These are phyloP conservation scores for Penicillium longicatenatum DNA, from an alignment of 495 filamentous ascomycete genomes.

Conservation along the genomic window DNA sequence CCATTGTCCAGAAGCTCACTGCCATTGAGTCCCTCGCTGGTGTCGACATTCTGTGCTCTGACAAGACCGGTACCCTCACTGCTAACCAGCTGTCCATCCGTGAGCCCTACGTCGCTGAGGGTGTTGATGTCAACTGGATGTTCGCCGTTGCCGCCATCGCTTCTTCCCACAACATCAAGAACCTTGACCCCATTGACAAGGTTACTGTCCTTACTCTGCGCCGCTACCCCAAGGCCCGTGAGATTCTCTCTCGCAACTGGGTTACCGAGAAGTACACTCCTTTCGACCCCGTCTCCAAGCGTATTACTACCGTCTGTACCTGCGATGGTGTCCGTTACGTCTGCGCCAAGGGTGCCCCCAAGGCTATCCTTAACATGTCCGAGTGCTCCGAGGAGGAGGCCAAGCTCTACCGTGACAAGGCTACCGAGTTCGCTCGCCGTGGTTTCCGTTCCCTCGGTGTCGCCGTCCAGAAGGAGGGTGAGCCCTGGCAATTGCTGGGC, in stretches of 20 bases:
- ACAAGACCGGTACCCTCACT: constrained; percentile 79
- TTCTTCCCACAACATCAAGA: constrained; percentile 77
- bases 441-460: constrained; percentile 83
- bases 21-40: constrained; percentile 76
- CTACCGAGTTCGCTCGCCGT: constrained; percentile 72
- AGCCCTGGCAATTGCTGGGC: constrained; percentile 68
- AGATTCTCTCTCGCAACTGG: constrained; percentile 71
- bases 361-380: constrained; percentile 68
- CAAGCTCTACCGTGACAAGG: constrained; percentile 67
- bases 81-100: constrained; percentile 76
- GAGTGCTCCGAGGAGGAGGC: constrained; percentile 66
- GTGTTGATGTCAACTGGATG: constrained; percentile 79
- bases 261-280: constrained; percentile 74
- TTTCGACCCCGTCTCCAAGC: constrained; percentile 79
- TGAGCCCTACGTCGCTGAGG: constrained; percentile 73
- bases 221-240: constrained; percentile 71
- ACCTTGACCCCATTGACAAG: constrained; percentile 76
- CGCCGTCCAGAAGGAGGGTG: constrained; percentile 67
- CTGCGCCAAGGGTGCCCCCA: constrained; percentile 74
- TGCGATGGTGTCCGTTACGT: constrained; percentile 68
- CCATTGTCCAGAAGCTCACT: constrained; percentile 75
- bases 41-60: constrained; percentile 76
- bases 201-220: constrained; percentile 73
- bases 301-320: constrained; percentile 67
- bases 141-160: constrained; percentile 75